Evolutionary conservation across 441 rosid genomes (phyloP).

Genomic region (Gossypium gossypioides): DNA sequence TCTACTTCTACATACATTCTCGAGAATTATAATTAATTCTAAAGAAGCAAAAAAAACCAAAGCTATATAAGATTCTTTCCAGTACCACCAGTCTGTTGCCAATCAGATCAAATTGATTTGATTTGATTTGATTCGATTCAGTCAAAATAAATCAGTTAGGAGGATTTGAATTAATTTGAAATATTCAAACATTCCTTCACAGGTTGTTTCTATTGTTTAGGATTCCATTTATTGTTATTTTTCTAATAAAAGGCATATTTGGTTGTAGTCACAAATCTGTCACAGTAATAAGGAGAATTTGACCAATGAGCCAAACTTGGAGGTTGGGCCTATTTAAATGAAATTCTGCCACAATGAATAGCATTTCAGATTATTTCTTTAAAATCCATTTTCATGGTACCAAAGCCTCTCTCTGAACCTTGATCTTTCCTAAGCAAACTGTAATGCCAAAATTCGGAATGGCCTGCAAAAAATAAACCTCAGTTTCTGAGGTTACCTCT

Average conservation of each 20-base stretch:
- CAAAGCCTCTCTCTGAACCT: not conserved
- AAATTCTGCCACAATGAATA: not conserved
- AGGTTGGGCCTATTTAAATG: not conserved
- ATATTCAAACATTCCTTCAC: not conserved
- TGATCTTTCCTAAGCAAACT: not conserved
- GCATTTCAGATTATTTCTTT: not conserved
- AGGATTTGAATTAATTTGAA: not conserved
- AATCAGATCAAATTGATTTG: not conserved
- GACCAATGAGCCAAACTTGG: not conserved
- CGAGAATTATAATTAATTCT: not conserved
- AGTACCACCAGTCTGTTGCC: not conserved
- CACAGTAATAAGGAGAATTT: not conserved
- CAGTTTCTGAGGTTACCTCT: not conserved
- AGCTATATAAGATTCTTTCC: not conserved
- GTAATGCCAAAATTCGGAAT: not conserved
- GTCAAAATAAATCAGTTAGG: not conserved
- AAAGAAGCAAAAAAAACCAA: not conserved
- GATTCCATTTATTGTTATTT: not conserved
- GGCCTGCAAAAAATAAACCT: not conserved
- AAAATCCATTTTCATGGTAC: not conserved
- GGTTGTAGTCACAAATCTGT: not conserved
- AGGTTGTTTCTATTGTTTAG: not conserved
- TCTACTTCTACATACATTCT: not conserved
- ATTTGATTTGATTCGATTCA: too few relatives aligned
- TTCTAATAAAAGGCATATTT: not conserved